Conservation (phyloP, 805 yeast genomes). For the Starmerella vaccinii region DNA sequence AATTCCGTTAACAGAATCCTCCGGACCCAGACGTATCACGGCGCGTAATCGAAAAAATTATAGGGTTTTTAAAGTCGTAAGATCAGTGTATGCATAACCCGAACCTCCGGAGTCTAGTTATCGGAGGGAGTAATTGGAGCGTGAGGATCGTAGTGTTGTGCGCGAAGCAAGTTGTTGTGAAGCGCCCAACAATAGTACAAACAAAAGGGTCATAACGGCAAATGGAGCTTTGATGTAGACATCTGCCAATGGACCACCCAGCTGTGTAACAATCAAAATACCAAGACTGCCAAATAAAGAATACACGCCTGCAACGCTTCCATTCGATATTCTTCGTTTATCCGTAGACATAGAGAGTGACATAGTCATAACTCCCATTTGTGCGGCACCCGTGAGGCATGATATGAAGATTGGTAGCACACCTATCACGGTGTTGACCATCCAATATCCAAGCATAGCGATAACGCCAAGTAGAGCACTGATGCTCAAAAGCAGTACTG, state of each 20-base stretch:
- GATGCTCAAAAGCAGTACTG: slow-evolving; percentile 32
- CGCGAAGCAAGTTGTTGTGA: slow-evolving; percentile 9
- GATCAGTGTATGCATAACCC: slow-evolving; percentile 1
- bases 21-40: background rate
- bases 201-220: slow-evolving; percentile 40
- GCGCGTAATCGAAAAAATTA: background rate
- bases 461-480: slow-evolving; percentile 20
- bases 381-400: slow-evolving; percentile 46
- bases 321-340: slow-evolving; percentile 39
- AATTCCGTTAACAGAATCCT: background rate
- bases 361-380: slow-evolving; percentile 50
- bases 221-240: slow-evolving; percentile 51
- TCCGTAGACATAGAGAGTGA: slow-evolving; percentile 54
- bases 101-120: background rate
- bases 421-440: slow-evolving; percentile 32
- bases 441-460: slow-evolving; percentile 16
- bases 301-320: slow-evolving; percentile 60
- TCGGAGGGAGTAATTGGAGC: slow-evolving; percentile 12
- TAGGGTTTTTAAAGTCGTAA: background rate
- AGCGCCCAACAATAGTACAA: slow-evolving; percentile 18
- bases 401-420: slow-evolving; percentile 33
- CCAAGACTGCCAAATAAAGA: slow-evolving; percentile 63
- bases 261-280: slow-evolving; percentile 45
- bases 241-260: slow-evolving; percentile 57
- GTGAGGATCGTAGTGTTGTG: slow-evolving; percentile 9